These are phyloP conservation scores for Carpinus fangiana DNA, from an alignment of 306 rosid genomes.

Conservation along the genomic window DNA sequence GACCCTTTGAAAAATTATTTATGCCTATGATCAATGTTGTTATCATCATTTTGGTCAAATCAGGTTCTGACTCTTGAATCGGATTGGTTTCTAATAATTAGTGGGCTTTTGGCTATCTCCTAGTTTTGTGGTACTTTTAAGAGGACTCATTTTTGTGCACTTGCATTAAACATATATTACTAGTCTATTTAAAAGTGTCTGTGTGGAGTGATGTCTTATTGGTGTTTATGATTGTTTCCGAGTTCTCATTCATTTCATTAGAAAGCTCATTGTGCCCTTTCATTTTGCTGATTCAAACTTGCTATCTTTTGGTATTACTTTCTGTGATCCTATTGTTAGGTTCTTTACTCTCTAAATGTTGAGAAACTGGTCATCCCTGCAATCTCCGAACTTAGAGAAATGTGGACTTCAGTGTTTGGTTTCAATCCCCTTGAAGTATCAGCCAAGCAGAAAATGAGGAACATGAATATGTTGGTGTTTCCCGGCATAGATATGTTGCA, in stretches of 20 bases:
- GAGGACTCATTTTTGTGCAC: not conserved
- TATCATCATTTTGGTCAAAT: not conserved
- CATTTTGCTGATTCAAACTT: slow-evolving; percentile 30
- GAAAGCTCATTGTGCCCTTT: slow-evolving; percentile 16
- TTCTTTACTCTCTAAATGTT: slow-evolving; percentile 70
- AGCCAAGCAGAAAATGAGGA: slow-evolving; percentile 55
- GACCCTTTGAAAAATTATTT: not conserved
- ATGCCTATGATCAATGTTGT: not conserved
- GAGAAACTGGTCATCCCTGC: slow-evolving; percentile 91
- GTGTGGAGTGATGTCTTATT: not conserved
- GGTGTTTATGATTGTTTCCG: not conserved
- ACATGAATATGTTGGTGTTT: slow-evolving; percentile 72
- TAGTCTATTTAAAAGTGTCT: not conserved
- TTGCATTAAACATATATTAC: not conserved
- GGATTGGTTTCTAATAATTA: not conserved
- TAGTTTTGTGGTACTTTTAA: not conserved
- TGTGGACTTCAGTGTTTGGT: slow-evolving; percentile 89
- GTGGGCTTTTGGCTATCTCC: not conserved
- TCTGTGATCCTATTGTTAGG: slow-evolving; percentile 47
- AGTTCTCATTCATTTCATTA: not conserved
- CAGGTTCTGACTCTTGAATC: not conserved
- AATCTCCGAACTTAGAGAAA: slow-evolving; percentile 68
- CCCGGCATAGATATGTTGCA: slow-evolving; percentile 83
- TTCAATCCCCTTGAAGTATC: slow-evolving; percentile 63
- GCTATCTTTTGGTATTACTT: not conserved